Base-by-base conservation (phyloP, 1,284 basidiomycete genomes). In the Leccinum angustisporum region DNA sequence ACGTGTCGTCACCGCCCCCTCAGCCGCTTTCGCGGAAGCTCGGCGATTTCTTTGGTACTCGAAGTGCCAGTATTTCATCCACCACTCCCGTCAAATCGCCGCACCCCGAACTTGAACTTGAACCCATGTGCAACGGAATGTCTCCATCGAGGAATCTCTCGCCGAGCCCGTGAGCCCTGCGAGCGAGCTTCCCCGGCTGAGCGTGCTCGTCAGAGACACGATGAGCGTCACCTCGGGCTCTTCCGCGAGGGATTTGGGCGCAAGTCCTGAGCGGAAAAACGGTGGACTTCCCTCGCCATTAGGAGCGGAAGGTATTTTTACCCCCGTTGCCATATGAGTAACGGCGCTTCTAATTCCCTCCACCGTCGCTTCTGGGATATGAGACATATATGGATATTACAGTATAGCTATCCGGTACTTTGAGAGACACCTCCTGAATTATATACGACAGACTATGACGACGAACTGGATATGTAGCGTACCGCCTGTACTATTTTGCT, bases 31-130 rank as follows among this genome's bases (percentile, higher is more conserved):
- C 84, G 36, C 81, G 81, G 66, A 90, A 88, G 75, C 68, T 91
- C 46, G 86, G 87, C 4, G 86, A 85, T 4, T 85, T 91, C 73
- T 91, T 91, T 71, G 78, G 81, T 61, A 78, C 84, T 52, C 78
- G 85, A 58, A 74, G 60, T 58, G 77, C 77, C 13, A 86, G 82
- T 68, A 74, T 83, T 48, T 83, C 84, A 67, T 86, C 80, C 48
- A 71, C 68, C 1, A 61, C 67, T 3, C 65, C 75, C 56, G 62
- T 71, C 58, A 76, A 67, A 66, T 77, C 68, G 40, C 65, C 67
- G 63, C 67, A 61, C 34, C n/a, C 68, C 7, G 75, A 80, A 62
- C 78, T 77, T 13, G 80, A 80, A 62, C 78, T 77, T 13, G 80
- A 80, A 62, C 79, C 79, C 38, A 68, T 79, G 57, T 78, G 80